Base-by-base conservation (phyloP, 306 rosid species). In the Malus sieversii region DNA sequence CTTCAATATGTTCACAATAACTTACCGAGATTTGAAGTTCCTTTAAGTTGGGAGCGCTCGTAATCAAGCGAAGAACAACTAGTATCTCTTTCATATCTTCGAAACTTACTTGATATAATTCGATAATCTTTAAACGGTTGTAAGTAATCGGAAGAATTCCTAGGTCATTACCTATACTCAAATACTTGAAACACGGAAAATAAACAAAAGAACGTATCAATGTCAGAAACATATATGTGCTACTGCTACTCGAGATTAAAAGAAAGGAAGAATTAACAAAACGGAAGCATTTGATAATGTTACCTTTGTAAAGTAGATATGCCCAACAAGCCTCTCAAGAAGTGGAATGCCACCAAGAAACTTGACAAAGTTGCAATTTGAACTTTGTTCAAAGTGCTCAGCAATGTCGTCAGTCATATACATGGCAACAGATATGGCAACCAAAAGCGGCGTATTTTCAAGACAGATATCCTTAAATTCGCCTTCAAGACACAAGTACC, bases 221-320 rank as follows among this genome's bases (percentile, higher is more conserved):
- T 63, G 40, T 63, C 33, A 35, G 53, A 83, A 80, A 66, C 64
- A 52, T 62, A 73, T 10, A 59, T 38, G 55, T 45, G 38, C 60
- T 66, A 62, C 42, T 64, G 75, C 74, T 25, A 64, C 35, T 75
- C 35, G 70, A 65, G 66, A 40, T 18, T 11, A 22, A 78, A 42
- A 9, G 25, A 6, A 45, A 44, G 19, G 55, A 14, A 18, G 70
- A 68, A 38, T 75, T 18, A 70, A 74, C 27, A 77, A 78, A 64
- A 51, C 45, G 81, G 72, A 73, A 46, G 59, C 33, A 52, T 9
- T 72, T 40, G 20, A 16, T 61, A 62, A 35, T 55, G 74, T 55
- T 86, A 92, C 98, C 98, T 95, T 95, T 18, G 98, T 92, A 83
- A 95, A 95, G 84, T 95, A 85, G 70, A 92, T 85, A 77, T 76